These are phyloP conservation scores for Colletotrichum sp. DNA, from an alignment of 2,329 filamentous ascomycete species.

Conservation along the genomic window DNA sequence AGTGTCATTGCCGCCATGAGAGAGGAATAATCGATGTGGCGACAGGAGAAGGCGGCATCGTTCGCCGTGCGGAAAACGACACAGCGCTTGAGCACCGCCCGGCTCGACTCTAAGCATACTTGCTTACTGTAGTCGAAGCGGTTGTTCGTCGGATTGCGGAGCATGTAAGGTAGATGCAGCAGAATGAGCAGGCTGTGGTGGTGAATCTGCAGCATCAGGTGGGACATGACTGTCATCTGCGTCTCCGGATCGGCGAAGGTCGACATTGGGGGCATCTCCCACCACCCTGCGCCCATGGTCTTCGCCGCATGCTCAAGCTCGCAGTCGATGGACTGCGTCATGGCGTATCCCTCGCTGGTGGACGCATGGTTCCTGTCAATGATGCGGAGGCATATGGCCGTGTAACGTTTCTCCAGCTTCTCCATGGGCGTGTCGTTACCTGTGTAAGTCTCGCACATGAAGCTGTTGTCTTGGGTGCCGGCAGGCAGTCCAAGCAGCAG, in stretches of 20 bases:
- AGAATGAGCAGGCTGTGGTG: constrained; percentile 57
- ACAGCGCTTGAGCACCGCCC: constrained; percentile 55
- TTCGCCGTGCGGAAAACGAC: constrained; percentile 48
- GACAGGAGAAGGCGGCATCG: constrained; percentile 43
- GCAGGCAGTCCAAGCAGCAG: constrained; percentile 55
- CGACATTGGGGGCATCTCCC: constrained; percentile 41
- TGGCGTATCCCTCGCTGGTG: constrained; percentile 39
- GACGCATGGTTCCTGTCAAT: constrained; percentile 49
- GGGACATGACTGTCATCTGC: constrained; percentile 27
- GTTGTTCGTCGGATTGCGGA: constrained; percentile 41
- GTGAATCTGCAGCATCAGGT: constrained; percentile 52
- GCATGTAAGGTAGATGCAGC: constrained; percentile 61
- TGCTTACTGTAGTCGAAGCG: constrained; percentile 54
- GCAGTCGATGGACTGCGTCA: constrained; percentile 49
- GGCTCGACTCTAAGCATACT: constrained; percentile 53
- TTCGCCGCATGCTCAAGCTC: constrained; percentile 50
- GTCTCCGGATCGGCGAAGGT: constrained; percentile 14
- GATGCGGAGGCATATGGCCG: constrained; percentile 46
- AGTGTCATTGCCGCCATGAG: constrained; percentile 57
- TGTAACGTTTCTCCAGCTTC: constrained; percentile 49
- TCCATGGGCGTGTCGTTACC: constrained; percentile 42
- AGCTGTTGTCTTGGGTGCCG: constrained; percentile 44
- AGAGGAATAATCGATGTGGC: constrained; percentile 57
- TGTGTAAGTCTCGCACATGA: constrained; percentile 33
- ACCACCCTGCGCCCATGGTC: constrained; percentile 52